Evolutionary conservation across 1,284 basidiomycete species (phyloP).

Genomic region (Cryptococcus depauperatus): DNA sequence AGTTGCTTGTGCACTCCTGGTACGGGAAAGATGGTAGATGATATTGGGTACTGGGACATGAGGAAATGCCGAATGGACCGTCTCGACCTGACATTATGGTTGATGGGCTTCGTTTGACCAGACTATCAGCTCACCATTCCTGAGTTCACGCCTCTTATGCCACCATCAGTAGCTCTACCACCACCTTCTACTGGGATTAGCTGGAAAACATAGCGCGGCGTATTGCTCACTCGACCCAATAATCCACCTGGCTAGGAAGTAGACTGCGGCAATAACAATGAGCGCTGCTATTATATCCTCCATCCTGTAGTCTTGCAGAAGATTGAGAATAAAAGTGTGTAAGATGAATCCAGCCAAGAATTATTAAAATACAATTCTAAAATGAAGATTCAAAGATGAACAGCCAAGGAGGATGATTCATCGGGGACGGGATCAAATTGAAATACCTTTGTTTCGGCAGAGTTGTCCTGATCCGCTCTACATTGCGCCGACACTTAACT

Average conservation of each 20-base stretch:
- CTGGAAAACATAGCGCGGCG: neutral
- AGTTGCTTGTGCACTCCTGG: constrained; percentile 40
- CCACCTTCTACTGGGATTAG: constrained; percentile 8
- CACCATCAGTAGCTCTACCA: constrained; percentile 15
- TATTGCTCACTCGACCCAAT: constrained; percentile 25
- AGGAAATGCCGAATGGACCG: constrained; percentile 43
- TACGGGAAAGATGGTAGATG: constrained; percentile 42
- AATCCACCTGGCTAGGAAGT: constrained; percentile 30
- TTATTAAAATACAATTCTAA: too few species aligned
- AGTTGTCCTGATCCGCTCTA: too few species aligned
- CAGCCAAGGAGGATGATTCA: too few species aligned
- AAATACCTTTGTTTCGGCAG: too few species aligned
- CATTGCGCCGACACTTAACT: too few species aligned
- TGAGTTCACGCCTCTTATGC: constrained; percentile 28
- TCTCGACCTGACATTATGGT: constrained; percentile 43
- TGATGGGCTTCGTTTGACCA: too few species aligned
- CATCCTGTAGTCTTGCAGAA: too few species aligned
- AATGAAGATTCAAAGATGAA: too few species aligned
- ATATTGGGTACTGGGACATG: constrained; percentile 38
- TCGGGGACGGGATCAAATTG: too few species aligned
- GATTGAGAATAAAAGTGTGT: too few species aligned
- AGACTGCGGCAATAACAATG: constrained; percentile 34
- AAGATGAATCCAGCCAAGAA: too few species aligned
- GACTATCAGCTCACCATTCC: constrained; percentile 39
- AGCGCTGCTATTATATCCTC: constrained; percentile 39